These are phyloP conservation scores for Triticum turgidum DNA, from an alignment of 176 grass and related monocot genomes.

Conservation along the genomic window DNA sequence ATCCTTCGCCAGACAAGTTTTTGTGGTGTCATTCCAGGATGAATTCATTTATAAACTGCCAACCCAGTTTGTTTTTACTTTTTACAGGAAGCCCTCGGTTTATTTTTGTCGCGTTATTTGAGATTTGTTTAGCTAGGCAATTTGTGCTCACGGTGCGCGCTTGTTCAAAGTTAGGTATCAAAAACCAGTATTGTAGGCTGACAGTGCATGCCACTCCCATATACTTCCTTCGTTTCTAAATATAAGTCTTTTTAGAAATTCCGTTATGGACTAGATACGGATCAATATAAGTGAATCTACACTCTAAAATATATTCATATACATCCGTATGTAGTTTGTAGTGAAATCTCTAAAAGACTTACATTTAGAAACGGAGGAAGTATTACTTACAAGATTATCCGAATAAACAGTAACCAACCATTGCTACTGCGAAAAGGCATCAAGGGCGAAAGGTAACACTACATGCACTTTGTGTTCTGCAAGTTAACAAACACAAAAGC, in stretches of 20 bases:
- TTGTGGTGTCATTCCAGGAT: background rate
- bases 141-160: background rate
- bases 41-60: background rate
- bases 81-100: too few relatives aligned
- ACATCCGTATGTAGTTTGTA: too few relatives aligned
- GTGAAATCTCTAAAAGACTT: too few relatives aligned
- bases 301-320: too few relatives aligned
- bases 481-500: background rate
- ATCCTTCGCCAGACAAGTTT: too few relatives aligned
- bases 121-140: background rate
- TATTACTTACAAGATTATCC: background rate
- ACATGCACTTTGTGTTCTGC: background rate
- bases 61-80: background rate
- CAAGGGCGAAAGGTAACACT: background rate
- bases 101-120: background rate
- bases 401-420: background rate
- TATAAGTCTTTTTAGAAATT: too few relatives aligned
- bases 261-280: too few relatives aligned
- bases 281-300: too few relatives aligned
- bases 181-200: background rate
- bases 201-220: background rate
- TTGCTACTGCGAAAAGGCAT: slow-evolving; percentile 4
- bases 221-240: background rate
- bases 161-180: background rate
- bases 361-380: too few relatives aligned